Conservation (phyloP, 179 eudicot genomes). For the Patellifolia procumbens region DNA sequence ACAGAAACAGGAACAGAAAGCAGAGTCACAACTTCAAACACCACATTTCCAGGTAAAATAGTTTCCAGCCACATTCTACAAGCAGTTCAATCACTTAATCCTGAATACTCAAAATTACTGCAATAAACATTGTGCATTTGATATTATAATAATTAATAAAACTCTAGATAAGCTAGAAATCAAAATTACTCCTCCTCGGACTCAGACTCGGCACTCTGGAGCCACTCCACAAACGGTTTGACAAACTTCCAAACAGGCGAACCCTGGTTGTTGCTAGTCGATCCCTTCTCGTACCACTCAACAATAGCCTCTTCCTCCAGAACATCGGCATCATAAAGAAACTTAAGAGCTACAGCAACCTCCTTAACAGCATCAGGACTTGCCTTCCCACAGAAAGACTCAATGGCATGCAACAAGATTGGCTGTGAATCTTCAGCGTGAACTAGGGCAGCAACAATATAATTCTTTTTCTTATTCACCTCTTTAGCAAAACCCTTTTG, state of each 20-base stretch:
- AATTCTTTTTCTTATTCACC: constrained; percentile 58
- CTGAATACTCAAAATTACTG: background rate
- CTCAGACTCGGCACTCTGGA: constrained; percentile 83
- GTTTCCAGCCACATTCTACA: too few relatives aligned
- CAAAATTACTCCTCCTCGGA: constrained; percentile 51
- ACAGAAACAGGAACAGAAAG: too few relatives aligned
- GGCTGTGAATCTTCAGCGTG: constrained; percentile 55
- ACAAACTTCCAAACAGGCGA: constrained; percentile 63
- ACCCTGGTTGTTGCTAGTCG: constrained; percentile 40
- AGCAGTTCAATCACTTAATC: too few relatives aligned
- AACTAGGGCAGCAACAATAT: constrained; percentile 46
- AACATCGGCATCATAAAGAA: constrained; percentile 62
- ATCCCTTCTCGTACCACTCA: constrained; percentile 64
- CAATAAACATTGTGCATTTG: background rate
- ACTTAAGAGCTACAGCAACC: constrained; percentile 65
- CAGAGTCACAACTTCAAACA: background rate
- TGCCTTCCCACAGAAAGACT: constrained; percentile 51
- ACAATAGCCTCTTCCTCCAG: constrained; percentile 62
- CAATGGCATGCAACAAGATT: constrained; percentile 52
- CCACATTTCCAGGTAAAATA: background rate
- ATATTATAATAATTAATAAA: background rate
- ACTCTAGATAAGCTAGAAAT: too few relatives aligned
- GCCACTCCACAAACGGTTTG: constrained; percentile 85
- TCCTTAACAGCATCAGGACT: constrained; percentile 59
- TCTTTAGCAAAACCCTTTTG: constrained; percentile 66